Evolutionary conservation across 129 eudicot species (phyloP).

Genomic region (Escallonia rubra): DNA sequence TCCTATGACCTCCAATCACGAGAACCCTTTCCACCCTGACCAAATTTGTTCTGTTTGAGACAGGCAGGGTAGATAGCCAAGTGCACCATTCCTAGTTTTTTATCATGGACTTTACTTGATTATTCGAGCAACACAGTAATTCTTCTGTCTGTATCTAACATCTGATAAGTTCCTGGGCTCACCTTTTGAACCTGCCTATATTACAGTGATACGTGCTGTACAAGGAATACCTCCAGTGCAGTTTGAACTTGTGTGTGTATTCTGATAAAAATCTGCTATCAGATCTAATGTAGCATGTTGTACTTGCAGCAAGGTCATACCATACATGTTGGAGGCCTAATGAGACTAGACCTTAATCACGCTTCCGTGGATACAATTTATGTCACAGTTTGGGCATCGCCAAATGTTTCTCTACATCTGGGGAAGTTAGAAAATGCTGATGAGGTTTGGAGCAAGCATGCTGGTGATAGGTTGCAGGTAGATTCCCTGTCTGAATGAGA

Average conservation of each 20-base stretch:
- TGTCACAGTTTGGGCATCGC: conserved; percentile 85
- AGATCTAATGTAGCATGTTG: conserved; percentile 17
- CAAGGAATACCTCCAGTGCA: not conserved
- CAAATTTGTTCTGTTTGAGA: too few relatives aligned
- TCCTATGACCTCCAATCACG: too few relatives aligned
- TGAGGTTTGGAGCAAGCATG: conserved; percentile 82
- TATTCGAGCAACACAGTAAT: too few relatives aligned
- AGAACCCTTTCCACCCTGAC: too few relatives aligned
- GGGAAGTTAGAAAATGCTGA: conserved; percentile 97
- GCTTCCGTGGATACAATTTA: conserved; percentile 93
- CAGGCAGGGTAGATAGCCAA: too few relatives aligned
- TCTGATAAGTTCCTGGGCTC: too few relatives aligned
- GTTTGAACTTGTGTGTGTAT: not conserved
- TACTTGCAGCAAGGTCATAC: conserved; percentile 75
- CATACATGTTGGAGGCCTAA: conserved; percentile 73
- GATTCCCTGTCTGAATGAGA: conserved; percentile 1
- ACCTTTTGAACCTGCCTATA: too few relatives aligned
- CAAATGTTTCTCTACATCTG: conserved; percentile 79
- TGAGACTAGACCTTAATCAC: conserved; percentile 75
- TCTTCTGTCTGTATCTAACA: too few relatives aligned
- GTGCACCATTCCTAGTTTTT: too few relatives aligned
- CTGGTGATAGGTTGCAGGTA: conserved; percentile 93
- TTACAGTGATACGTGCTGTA: too few relatives aligned
- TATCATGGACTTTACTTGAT: too few relatives aligned
- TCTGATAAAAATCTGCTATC: not conserved